Evolutionary conservation across 768 basidiomycete genomes (phyloP), one percentile per base, ranked within the genome.

Genomic region (Lactifluus volemus): DNA sequence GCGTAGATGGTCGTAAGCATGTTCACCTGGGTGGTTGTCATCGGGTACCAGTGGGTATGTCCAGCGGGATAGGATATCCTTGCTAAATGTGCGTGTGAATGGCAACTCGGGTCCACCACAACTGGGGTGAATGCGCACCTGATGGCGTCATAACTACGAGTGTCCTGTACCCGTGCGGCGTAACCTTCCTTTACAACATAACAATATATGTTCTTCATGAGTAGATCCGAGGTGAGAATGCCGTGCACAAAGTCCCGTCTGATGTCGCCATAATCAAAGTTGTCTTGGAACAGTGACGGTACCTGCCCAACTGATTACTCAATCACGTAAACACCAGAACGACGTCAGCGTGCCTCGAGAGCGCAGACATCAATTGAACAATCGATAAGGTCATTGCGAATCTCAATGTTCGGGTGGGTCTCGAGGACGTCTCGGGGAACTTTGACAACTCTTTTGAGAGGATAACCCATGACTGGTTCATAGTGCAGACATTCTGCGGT

Each of bases 1-100:
- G 32, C 88, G 82, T 39, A 87, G 80, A 68, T 94, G 85, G 69
- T 96, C 91, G 70, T 98, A 98, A 41, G 78, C 70, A 59, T 88
- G 84, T 6, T 86, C 86, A 14, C 86, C 82, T 2, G 92, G 93
- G 67, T 94, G 83, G 72, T 94, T 92, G 71, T 95, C 86, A 70
- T 98, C 97, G 9, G 96, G 96, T 5, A 94, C 93, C 9, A 98
- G 77, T 2, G 97, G 97, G 75, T 96, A 98, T 5, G 92, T 90
- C 89, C 93, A 94, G 66, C 97, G 79, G 48, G 92, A 83, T 34
- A 98, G 74, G 52, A 99, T 92, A 68, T 98, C 94, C 73, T 92
- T 91, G 76, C 94, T 96, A 69, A 21, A 44, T 41, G 45, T 2
- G 34, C 14, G 6, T 48, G 17, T 32, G 32, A 47, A 38, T 51